Conservation (phyloP, 768 basidiomycete genomes). For the Agrocybe pediades region DNA sequence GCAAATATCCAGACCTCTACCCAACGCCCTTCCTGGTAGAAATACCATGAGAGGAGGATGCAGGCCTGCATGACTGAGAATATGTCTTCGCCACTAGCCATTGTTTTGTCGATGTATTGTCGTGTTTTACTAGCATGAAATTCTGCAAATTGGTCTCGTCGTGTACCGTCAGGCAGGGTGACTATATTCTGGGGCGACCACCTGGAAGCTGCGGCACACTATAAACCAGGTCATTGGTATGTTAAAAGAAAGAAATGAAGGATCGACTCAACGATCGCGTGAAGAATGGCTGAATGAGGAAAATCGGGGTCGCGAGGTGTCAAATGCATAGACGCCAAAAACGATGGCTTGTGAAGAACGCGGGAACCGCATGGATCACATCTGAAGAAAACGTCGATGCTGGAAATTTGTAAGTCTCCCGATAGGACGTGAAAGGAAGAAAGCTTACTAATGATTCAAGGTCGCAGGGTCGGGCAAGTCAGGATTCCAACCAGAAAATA, state of each 20-base stretch:
- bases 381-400: conserved; percentile 86
- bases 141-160: conserved; percentile 85
- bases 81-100: conserved; percentile 88
- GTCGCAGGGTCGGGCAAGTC: conserved; percentile 78
- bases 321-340: conserved; percentile 77
- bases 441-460: conserved; percentile 72
- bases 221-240: conserved; percentile 5
- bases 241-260: background rate
- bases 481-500: conserved; percentile 83
- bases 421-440: conserved; percentile 4
- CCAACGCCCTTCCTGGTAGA: conserved; percentile 88
- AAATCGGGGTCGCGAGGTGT: conserved; percentile 82
- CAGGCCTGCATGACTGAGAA: conserved; percentile 88
- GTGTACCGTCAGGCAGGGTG: conserved; percentile 70
- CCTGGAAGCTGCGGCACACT: conserved; percentile 85
- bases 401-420: conserved; percentile 29
- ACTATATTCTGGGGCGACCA: conserved; percentile 76
- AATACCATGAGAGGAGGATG: conserved; percentile 86
- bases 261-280: conserved; percentile 77
- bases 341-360: conserved; percentile 79
- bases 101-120: conserved; percentile 84
- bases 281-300: conserved; percentile 87
- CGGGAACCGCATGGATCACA: conserved; percentile 87
- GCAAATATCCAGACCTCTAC: conserved; percentile 93
- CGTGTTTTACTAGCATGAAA: conserved; percentile 88